Base-by-base conservation (phyloP, 768 basidiomycete species). In the Rhizopogon salebrosus region DNA sequence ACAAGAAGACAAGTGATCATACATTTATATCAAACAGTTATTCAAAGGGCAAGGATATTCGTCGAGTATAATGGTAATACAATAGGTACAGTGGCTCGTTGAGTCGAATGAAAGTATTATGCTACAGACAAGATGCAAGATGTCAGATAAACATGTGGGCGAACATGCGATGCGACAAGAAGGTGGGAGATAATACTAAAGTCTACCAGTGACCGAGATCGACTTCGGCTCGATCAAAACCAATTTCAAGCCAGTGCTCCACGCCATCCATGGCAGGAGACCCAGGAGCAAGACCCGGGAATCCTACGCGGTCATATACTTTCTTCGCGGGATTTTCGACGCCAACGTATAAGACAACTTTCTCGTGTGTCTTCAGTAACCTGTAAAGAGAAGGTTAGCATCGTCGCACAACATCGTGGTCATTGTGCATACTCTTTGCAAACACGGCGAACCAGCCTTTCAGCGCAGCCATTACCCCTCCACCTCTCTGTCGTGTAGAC, bases 241-340 rank as follows among this genome's bases (percentile, higher is more conserved):
- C 87, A 46, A 84, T 67, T 52, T 89, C 87, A 6, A 82, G 56
- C 84, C 84, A 89, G 14, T 68, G 62, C 31, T 76, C 74, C 3
- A 78, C 74, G 6, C 75, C 76, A n/a, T 76, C 72, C 2, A 73
- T 72, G 2, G 62, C 55, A 14, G 62, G 57, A 11, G 54, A 64
- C 24, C 57, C 58, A 8, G 59, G 45, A 14, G 56, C 65, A 14
- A 87, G 70, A 6, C 84, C 87, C 16, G 71, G 65, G 56, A 91
- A 92, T 2, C 88, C 89, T 14, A 89, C 80, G 2, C 75, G 77
- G 41, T 72, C 61, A 61, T 90, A 92, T 3, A 87, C 80, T 1
- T 64, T 73, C 0, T 72, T 75, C 2, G 76, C 80, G 1, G 54
- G 62, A 56, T 86, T 81, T 31, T 71, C 65, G 27, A 62, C 39